Percentiles rank a stretch among this genome's conserved stretches.
Evolutionary conservation across 495 filamentous ascomycete species (phyloP).

Genomic region (Trichoderma asperelloides): DNA sequence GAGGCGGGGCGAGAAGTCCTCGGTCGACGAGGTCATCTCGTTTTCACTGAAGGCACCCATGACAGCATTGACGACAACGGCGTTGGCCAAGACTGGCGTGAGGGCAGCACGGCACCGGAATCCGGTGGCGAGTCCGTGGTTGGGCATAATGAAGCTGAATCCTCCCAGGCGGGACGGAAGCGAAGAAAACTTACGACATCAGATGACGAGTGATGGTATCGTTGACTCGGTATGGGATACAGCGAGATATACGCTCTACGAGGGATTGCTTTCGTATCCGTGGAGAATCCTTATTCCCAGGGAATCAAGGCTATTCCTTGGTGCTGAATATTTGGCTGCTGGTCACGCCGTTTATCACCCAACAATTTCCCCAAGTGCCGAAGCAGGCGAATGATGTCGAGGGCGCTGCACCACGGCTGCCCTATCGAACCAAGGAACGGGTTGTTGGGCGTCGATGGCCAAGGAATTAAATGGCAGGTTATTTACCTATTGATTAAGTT

Average conservation of each 20-base stretch:
- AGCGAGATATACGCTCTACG: not conserved
- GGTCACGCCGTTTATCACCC: not conserved
- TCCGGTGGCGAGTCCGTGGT: not conserved
- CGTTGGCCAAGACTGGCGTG: not conserved
- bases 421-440: not conserved
- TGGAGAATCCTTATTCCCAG: not conserved
- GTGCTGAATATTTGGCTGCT: not conserved
- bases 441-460: not conserved
- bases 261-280: not conserved
- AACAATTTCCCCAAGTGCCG: no score
- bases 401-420: not conserved
- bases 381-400: not conserved
- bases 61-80: not conserved
- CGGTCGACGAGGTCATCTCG: conserved; percentile 64
- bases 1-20: conserved; percentile 57
- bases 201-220: not conserved
- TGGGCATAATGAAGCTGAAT: not conserved
- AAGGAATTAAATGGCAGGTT: not conserved
- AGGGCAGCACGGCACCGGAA: not conserved
- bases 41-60: conserved; percentile 54
- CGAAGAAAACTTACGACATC: not conserved
- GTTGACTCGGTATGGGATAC: not conserved
- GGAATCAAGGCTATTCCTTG: not conserved
- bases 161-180: not conserved
- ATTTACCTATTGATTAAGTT: not conserved